Percentiles rank a stretch among this genome's conserved stretches.
phyloP scores from a whole-genome alignment of 805 yeast genomes.

The Teunomyces funiuensis region DNA sequence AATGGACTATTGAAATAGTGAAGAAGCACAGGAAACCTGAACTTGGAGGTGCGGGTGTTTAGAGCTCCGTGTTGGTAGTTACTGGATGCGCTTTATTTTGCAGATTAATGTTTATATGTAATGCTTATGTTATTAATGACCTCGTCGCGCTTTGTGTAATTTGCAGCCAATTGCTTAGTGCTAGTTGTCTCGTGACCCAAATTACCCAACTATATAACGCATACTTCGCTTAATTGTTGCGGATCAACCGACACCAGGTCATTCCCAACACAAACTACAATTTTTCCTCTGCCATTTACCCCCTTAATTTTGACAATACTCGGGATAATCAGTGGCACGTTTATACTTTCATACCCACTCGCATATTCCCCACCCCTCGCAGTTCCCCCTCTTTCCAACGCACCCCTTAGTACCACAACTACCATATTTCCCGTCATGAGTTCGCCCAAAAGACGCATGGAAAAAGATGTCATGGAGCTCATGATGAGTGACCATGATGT shows the following conservation, averaged over 20 bases:
- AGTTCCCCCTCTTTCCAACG: too few relatives aligned
- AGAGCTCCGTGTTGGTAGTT: too few relatives aligned
- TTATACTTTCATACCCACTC: too few relatives aligned
- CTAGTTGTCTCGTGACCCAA: constrained; percentile 3
- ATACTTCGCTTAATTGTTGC: background rate
- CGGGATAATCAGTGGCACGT: too few relatives aligned
- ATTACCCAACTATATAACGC: background rate
- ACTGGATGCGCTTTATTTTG: too few relatives aligned
- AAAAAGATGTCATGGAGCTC: constrained; percentile 94
- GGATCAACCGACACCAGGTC: background rate
- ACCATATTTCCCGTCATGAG: constrained; percentile 5
- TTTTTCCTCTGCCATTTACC: too few relatives aligned
- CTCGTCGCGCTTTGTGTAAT: background rate
- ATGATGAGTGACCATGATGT: constrained; percentile 95
- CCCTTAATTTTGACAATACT: too few relatives aligned
- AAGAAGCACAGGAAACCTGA: constrained; percentile 19
- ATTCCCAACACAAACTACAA: background rate
- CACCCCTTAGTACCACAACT: background rate
- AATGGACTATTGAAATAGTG: constrained; percentile 21
- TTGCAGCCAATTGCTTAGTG: constrained; percentile 2
- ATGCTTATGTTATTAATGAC: background rate
- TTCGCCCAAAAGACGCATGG: constrained; percentile 76
- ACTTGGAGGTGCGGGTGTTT: constrained; percentile 8
- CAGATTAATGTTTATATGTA: background rate
- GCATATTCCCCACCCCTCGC: too few relatives aligned